These are phyloP conservation scores for Jasminum sambac DNA, from an alignment of 257 asterid genomes.

Conservation along the genomic window DNA sequence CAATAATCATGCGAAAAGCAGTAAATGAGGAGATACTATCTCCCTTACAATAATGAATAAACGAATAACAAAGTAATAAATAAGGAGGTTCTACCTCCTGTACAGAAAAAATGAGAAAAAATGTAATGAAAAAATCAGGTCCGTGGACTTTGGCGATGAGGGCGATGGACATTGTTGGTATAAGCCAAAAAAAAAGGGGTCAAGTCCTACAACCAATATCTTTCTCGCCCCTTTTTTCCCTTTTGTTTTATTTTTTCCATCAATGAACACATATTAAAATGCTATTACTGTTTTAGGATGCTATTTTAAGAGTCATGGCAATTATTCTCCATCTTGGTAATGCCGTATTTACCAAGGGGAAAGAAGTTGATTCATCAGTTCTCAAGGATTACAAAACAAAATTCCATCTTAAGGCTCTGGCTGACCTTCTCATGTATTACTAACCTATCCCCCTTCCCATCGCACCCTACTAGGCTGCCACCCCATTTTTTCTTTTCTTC, in stretches of 20 bases:
- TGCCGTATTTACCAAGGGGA: slow-evolving; percentile 70
- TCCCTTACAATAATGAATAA: no score
- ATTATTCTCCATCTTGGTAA: slow-evolving; percentile 94
- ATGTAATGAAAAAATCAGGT: no score
- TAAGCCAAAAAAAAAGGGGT: slow-evolving; percentile 92
- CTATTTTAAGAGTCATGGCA: slow-evolving; percentile 97
- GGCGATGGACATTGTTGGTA: slow-evolving; percentile 98
- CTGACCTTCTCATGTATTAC: slow-evolving; percentile 89
- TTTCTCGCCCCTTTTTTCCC: slow-evolving; percentile 13
- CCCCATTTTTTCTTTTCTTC: slow-evolving; percentile 16
- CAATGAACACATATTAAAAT: slow-evolving; percentile 19
- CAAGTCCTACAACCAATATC: slow-evolving; percentile 21
- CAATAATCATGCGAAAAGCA: no score
- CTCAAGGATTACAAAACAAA: slow-evolving; percentile 87
- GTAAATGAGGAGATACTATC: no score
- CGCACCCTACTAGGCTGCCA: no score
- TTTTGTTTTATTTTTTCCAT: no score
- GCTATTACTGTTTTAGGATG: slow-evolving; percentile 56
- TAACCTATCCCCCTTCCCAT: no score
- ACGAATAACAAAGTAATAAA: no score
- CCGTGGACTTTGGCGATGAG: no score
- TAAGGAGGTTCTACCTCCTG: no score
- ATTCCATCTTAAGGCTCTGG: slow-evolving; percentile 78
- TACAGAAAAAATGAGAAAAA: no score
- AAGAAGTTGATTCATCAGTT: slow-evolving; percentile 81